Evolutionary conservation across 169 alveolate species (phyloP), one percentile per base, ranked within the genome.

Genomic region (Sarcocystis neurona): DNA sequence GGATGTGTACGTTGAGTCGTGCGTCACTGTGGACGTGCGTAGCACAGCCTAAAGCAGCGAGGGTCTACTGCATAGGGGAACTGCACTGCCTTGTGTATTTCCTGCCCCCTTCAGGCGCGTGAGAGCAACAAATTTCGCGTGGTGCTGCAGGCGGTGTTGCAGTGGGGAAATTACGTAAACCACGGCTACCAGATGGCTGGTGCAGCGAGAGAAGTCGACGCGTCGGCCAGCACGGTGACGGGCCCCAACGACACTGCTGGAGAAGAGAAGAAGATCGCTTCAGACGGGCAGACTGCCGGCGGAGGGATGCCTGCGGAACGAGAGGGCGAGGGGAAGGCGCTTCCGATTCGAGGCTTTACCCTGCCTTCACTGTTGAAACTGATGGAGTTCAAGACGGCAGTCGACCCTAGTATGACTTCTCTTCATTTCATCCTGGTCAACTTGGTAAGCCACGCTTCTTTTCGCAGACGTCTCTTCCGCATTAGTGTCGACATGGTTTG

Each of bases 141-240:
- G 60, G 85, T 92, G 58, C 89, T 92, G 53, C 92, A 92, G 50
- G 92, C 93, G 5, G 90, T 90, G 72, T 80, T 92, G 78, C 92
- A 88, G 85, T 89, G 90, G 88, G 94, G 94, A 27, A 92, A 92
- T 72, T 92, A 86, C 74, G 93, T 92, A 30, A 92, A 92, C 80
- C 93, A 92, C 88, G 94, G 94, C n/a, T 88, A 86, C 20, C 86
- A 87, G 34, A 58, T 63, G 39, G 90, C 90, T 15, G 68, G n/a
- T n/a, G n/a, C n/a, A n/a, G n/a, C n/a, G n/a, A n/a, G n/a, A n/a
- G n/a, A n/a, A n/a, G n/a, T n/a, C n/a, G n/a, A n/a, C n/a, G n/a
- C n/a, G n/a, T n/a, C n/a, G n/a, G n/a, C n/a, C n/a, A n/a, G n/a
- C n/a, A n/a, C n/a, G n/a, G n/a, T n/a, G n/a, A n/a, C n/a, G n/a